Evolutionary conservation across 306 rosid species (phyloP).

Genomic region (Delonix regia): DNA sequence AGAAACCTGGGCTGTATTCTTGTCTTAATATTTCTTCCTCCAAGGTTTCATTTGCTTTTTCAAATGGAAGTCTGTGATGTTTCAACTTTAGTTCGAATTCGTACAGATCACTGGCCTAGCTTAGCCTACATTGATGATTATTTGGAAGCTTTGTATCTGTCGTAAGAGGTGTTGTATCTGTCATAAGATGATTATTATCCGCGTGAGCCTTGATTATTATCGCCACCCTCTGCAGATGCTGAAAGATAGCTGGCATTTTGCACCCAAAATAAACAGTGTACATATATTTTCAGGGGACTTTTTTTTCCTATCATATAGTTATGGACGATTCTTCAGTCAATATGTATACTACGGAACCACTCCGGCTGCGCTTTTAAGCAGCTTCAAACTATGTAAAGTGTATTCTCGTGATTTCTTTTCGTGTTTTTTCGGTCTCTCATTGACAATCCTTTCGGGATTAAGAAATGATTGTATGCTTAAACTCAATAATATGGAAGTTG

Average conservation of each 20-base stretch:
- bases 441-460: neutral
- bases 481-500: too few species aligned
- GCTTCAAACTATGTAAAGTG: neutral
- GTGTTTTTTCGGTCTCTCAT: neutral
- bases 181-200: neutral
- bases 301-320: neutral
- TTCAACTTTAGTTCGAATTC: constrained; percentile 88
- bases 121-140: constrained; percentile 95
- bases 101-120: constrained; percentile 99
- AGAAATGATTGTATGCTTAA: neutral
- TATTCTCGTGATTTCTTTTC: neutral
- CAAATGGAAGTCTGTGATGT: constrained; percentile 87
- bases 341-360: neutral
- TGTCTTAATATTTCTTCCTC: constrained; percentile 91
- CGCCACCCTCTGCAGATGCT: neutral
- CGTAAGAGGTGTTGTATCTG: constrained; percentile 38
- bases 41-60: constrained; percentile 94
- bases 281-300: constrained; percentile 16
- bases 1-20: constrained; percentile 71
- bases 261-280: constrained; percentile 11
- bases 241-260: neutral
- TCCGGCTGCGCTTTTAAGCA: neutral
- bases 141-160: constrained; percentile 85
- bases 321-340: neutral
- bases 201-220: neutral